These are phyloP conservation scores for Hypoxylon sp. DNA, from an alignment of 2,329 filamentous ascomycete species.

Conservation along the genomic window DNA sequence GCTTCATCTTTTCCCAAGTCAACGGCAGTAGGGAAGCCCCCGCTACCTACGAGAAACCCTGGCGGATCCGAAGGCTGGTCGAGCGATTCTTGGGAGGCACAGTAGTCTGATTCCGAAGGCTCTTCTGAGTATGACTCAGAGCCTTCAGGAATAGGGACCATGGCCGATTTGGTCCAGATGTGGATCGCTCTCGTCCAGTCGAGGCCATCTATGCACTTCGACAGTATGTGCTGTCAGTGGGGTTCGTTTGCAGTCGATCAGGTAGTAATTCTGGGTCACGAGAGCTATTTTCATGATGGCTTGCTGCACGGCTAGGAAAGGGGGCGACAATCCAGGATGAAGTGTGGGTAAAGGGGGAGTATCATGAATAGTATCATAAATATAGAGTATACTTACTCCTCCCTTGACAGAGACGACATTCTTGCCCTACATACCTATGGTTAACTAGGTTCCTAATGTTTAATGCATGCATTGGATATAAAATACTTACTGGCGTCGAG, in stretches of 20 bases:
- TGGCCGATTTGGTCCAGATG: conserved; percentile 76
- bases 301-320: background rate
- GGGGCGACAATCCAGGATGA: background rate
- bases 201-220: conserved; percentile 69
- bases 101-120: conserved; percentile 60
- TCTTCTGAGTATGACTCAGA: conserved; percentile 69
- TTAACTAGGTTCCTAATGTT: conserved; percentile 19
- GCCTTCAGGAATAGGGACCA: conserved; percentile 76
- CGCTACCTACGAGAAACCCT: conserved; percentile 53
- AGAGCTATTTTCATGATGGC: background rate
- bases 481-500: conserved; percentile 64
- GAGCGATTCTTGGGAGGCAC: conserved; percentile 59
- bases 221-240: conserved; percentile 4
- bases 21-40: conserved; percentile 43
- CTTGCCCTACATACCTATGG: conserved; percentile 59
- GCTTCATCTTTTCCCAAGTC: background rate
- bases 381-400: conserved; percentile 60
- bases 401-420: conserved; percentile 75
- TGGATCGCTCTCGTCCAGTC: conserved; percentile 73
- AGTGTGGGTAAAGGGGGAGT: background rate
- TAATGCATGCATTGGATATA: background rate
- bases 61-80: conserved; percentile 59
- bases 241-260: background rate
- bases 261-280: background rate
- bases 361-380: background rate